phyloP scores from a whole-genome alignment of 192 early-diverging fungal genomes.

The Blastocladiella britannica region DNA sequence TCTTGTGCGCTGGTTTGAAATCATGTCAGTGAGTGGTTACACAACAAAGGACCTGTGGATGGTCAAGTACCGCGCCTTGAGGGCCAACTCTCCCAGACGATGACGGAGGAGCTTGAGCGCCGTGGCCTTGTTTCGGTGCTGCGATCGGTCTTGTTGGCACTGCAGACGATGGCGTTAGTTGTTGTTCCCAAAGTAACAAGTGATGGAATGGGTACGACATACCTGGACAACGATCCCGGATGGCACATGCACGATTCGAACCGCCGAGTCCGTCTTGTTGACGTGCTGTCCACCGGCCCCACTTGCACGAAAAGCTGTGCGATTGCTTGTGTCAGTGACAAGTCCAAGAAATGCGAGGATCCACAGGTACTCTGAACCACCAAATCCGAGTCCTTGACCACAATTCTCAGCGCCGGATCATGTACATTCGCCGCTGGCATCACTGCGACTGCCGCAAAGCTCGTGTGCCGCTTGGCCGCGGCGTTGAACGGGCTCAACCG shows the following conservation, averaged over 20 bases:
- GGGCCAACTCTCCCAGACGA: constrained; percentile 15
- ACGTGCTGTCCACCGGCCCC: constrained; percentile 38
- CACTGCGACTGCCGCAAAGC: constrained; percentile 15
- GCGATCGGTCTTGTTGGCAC: constrained; percentile 26
- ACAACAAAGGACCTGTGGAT: no score
- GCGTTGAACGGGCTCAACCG: constrained; percentile 25
- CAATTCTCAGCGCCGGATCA: no score
- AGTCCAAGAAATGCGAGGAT: no score
- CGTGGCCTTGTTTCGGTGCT: constrained; percentile 27
- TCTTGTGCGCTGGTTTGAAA: constrained; percentile 10
- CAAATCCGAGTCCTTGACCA: neutral
- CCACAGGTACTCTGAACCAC: no score
- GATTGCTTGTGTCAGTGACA: no score
- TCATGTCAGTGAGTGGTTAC: neutral
- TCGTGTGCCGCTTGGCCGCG: constrained; percentile 30
- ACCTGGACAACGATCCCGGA: constrained; percentile 21
- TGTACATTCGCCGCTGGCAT: no score
- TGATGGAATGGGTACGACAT: neutral
- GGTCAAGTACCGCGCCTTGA: constrained; percentile 5
- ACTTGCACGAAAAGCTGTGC: neutral
- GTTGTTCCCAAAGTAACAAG: no score
- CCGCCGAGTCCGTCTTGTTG: constrained; percentile 31
- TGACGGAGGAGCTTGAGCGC: constrained; percentile 23
- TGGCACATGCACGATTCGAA: constrained; percentile 28
- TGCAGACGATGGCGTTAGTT: constrained; percentile 1